These are phyloP conservation scores for Plasmopara muralis DNA, from an alignment of 352 stramenopile species.

Conservation along the genomic window DNA sequence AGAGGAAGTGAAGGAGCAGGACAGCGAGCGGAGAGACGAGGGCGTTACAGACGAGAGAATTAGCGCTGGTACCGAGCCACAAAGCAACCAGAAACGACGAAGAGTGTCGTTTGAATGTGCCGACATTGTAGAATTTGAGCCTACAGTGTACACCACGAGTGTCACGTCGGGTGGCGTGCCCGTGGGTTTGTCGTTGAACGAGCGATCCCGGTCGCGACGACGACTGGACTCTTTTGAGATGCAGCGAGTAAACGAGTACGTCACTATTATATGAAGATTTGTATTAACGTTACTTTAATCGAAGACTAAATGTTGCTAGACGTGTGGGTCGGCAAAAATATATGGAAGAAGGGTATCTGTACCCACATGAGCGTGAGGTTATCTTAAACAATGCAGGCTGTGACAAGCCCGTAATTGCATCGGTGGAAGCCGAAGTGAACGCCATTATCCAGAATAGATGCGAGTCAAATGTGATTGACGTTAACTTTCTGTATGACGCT, in stretches of 20 bases:
- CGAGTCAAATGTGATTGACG: slow-evolving; percentile 81
- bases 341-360: slow-evolving; percentile 82
- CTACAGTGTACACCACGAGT: slow-evolving; percentile 72
- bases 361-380: slow-evolving; percentile 62
- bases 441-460: slow-evolving; percentile 70
- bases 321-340: slow-evolving; percentile 74
- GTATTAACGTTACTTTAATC: neutral
- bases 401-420: slow-evolving; percentile 55
- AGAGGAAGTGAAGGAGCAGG: slow-evolving; percentile 19
- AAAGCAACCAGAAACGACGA: slow-evolving; percentile 48
- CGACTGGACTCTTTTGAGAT: slow-evolving; percentile 76
- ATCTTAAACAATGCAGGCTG: slow-evolving; percentile 79
- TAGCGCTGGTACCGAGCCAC: slow-evolving; percentile 16
- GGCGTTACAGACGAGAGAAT: slow-evolving; percentile 5
- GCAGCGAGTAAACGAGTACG: slow-evolving; percentile 61
- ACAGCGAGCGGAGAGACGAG: slow-evolving; percentile 18
- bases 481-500: slow-evolving; percentile 68
- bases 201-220: slow-evolving; percentile 64
- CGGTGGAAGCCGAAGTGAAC: slow-evolving; percentile 79
- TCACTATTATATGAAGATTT: slow-evolving; percentile 1
- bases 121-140: slow-evolving; percentile 84
- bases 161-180: slow-evolving; percentile 75
- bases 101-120: slow-evolving; percentile 71
- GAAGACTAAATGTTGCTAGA: neutral
- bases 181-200: slow-evolving; percentile 68